Conservation (phyloP, 2,329 filamentous ascomycete genomes). For the Fusarium sp. region DNA sequence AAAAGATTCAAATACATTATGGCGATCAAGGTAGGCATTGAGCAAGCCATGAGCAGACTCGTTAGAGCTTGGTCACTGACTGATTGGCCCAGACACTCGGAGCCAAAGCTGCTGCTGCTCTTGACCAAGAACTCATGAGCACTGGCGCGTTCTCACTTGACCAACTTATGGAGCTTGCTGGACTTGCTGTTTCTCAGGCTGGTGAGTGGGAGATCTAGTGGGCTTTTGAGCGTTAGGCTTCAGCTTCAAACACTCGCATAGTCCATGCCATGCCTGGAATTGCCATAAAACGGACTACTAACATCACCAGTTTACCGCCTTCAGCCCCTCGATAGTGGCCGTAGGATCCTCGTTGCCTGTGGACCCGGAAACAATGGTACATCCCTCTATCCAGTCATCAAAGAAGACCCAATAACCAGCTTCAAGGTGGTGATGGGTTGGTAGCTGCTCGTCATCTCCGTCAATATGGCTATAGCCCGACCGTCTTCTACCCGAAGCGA, state of each 20-base stretch:
- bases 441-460: slow-evolving; percentile 93
- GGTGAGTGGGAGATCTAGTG: slow-evolving; percentile 63
- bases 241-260: not conserved
- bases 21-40: slow-evolving; percentile 52
- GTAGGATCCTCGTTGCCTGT: slow-evolving; percentile 87
- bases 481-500: slow-evolving; percentile 93
- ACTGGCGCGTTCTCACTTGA: slow-evolving; percentile 91
- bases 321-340: slow-evolving; percentile 81
- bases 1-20: slow-evolving; percentile 48
- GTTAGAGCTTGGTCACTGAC: slow-evolving; percentile 23
- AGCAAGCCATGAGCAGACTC: not conserved
- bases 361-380: slow-evolving; percentile 83
- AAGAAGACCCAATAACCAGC: slow-evolving; percentile 1
- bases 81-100: slow-evolving; percentile 77
- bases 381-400: slow-evolving; percentile 18
- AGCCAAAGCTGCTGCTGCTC: slow-evolving; percentile 86
- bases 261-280: not conserved
- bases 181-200: slow-evolving; percentile 92
- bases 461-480: slow-evolving; percentile 92
- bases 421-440: slow-evolving; percentile 88
- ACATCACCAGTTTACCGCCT: slow-evolving; percentile 80
- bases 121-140: slow-evolving; percentile 96
- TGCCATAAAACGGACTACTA: slow-evolving; percentile 1
- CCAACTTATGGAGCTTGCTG: slow-evolving; percentile 97
- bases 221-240: not conserved